phyloP scores from a whole-genome alignment of 768 basidiomycete species.

The Lactifluus subvellereus region DNA sequence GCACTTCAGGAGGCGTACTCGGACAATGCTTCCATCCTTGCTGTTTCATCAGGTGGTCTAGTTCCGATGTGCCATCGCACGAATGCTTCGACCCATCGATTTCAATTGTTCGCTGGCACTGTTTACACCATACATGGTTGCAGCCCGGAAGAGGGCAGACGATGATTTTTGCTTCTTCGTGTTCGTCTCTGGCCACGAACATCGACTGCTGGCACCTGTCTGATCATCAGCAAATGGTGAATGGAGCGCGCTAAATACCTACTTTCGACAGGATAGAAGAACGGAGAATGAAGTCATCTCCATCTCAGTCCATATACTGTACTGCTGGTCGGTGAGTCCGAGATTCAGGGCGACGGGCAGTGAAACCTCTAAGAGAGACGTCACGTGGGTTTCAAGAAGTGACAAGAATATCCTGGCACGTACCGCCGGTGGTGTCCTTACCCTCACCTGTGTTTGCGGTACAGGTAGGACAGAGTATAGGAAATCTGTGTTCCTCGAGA shows the following conservation, averaged over 20 bases:
- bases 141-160: conserved; percentile 31
- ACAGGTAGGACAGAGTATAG: too few species aligned
- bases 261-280: conserved; percentile 48
- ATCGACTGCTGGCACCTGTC: conserved; percentile 24
- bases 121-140: conserved; percentile 31
- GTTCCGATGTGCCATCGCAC: conserved; percentile 33
- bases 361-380: conserved; percentile 32
- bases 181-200: conserved; percentile 31
- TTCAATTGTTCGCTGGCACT: conserved; percentile 30
- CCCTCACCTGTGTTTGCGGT: background rate
- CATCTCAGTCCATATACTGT: conserved; percentile 40
- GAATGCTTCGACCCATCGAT: conserved; percentile 26
- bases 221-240: background rate
- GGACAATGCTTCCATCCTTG: conserved; percentile 35
- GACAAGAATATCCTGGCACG: conserved; percentile 7
- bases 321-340: conserved; percentile 42
- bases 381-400: background rate
- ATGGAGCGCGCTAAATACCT: background rate
- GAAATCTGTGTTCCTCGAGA: too few species aligned
- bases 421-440: conserved; percentile 31
- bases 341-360: conserved; percentile 39
- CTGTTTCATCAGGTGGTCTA: conserved; percentile 28
- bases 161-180: conserved; percentile 25
- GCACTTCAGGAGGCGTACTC: conserved; percentile 18
- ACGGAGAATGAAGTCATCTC: conserved; percentile 41